These are phyloP conservation scores for Excoecaria cochinchinensis DNA, from an alignment of 345 rosid species.

Conservation along the genomic window DNA sequence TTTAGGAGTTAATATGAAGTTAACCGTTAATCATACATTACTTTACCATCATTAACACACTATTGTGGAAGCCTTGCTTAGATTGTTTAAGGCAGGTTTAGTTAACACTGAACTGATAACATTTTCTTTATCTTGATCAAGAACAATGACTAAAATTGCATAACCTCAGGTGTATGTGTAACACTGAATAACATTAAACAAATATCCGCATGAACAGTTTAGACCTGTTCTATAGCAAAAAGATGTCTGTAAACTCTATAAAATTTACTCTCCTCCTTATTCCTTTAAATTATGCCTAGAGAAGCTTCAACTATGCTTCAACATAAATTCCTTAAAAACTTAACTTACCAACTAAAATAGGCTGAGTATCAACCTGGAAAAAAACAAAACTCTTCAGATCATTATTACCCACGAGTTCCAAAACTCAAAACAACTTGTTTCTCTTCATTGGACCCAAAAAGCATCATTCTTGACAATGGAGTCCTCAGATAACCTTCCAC, in stretches of 20 bases:
- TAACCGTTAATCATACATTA: no score
- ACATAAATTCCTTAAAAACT: background rate
- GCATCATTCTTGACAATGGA: slow-evolving; percentile 66
- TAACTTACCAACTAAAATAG: background rate
- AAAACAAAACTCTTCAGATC: background rate
- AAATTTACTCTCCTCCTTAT: slow-evolving; percentile 10
- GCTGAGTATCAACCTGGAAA: background rate
- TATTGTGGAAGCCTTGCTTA: background rate
- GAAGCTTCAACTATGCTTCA: background rate
- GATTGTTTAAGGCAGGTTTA: background rate
- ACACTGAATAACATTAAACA: background rate
- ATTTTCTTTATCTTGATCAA: background rate
- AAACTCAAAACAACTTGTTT: slow-evolving; percentile 33
- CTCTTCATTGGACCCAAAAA: slow-evolving; percentile 59
- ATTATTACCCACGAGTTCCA: slow-evolving; percentile 18
- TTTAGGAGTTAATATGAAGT: no score
- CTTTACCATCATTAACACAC: background rate
- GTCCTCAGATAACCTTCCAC: slow-evolving; percentile 80
- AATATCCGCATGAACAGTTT: background rate
- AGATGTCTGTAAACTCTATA: background rate
- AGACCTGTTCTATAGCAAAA: background rate
- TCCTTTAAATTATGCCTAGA: slow-evolving; percentile 3
- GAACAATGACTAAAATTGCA: background rate
- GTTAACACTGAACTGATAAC: no score
- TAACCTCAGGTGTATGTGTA: background rate